A percentile compares a stretch with the other conserved stretches of the same genome.
Conservation (phyloP, 192 early-diverging fungal species). For the Chytriomyces sp. region DNA sequence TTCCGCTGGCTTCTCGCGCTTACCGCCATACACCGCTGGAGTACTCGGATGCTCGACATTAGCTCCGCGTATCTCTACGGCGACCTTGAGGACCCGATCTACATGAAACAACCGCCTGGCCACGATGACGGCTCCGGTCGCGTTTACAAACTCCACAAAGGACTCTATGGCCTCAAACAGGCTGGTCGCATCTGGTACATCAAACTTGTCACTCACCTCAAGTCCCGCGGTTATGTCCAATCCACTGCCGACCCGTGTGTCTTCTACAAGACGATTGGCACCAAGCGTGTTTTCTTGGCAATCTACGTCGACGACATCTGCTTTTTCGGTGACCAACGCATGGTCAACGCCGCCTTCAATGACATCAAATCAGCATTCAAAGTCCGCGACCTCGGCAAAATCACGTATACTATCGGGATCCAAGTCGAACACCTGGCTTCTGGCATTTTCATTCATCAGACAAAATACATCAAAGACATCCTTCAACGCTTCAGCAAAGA, state of each 20-base stretch:
- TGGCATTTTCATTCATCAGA: constrained; percentile 11
- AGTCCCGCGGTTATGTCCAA: neutral
- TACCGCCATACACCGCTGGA: neutral
- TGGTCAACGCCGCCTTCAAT: neutral
- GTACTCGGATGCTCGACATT: neutral
- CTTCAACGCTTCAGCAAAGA: neutral
- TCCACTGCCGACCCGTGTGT: neutral
- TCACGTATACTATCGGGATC: neutral
- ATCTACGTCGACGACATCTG: neutral
- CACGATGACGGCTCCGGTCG: neutral
- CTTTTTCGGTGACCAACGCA: neutral
- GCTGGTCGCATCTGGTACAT: neutral
- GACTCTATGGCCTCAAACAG: neutral
- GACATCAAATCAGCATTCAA: neutral
- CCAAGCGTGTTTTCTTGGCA: neutral
- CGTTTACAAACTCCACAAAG: neutral
- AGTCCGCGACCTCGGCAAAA: neutral
- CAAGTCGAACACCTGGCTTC: neutral
- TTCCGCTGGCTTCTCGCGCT: constrained; percentile 26
- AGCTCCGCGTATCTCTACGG: neutral
- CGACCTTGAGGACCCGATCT: neutral
- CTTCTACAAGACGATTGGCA: neutral
- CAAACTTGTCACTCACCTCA: neutral
- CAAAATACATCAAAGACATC: constrained; percentile 1
- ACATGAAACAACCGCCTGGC: neutral